phyloP scores from a whole-genome alignment of 2,329 filamentous ascomycete genomes.

The Colletotrichum abscissum region DNA sequence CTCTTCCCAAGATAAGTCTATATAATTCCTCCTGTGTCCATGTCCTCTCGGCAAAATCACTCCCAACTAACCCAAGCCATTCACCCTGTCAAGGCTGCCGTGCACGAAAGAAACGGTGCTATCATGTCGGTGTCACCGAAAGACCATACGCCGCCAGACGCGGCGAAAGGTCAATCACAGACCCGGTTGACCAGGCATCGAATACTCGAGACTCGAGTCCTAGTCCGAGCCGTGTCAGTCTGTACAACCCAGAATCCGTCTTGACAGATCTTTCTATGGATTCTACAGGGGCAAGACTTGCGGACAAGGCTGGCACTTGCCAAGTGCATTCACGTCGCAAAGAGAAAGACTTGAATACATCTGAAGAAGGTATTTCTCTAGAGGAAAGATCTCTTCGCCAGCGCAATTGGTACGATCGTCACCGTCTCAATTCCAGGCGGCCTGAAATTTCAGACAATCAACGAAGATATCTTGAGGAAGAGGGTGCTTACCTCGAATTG shows the following conservation, averaged over 20 bases:
- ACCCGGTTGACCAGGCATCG: neutral
- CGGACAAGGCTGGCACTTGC: neutral
- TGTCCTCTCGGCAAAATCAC: too few relatives aligned
- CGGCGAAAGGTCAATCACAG: neutral
- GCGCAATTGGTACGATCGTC: slow-evolving; percentile 34
- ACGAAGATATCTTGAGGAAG: slow-evolving; percentile 34
- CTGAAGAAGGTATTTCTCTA: neutral
- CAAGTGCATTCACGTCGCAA: neutral
- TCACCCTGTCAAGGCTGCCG: slow-evolving; percentile 37
- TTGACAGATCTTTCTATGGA: slow-evolving; percentile 31
- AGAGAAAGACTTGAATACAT: neutral
- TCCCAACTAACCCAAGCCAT: neutral
- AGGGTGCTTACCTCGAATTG: slow-evolving; percentile 31
- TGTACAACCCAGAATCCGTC: slow-evolving; percentile 38
- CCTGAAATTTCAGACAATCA: slow-evolving; percentile 25
- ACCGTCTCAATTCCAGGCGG: slow-evolving; percentile 8
- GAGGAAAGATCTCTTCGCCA: slow-evolving; percentile 14
- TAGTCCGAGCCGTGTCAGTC: slow-evolving; percentile 30
- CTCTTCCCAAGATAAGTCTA: slow-evolving; percentile 1
- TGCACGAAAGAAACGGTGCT: slow-evolving; percentile 37
- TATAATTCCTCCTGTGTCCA: too few relatives aligned
- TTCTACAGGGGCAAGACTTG: neutral
- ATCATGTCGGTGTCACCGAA: slow-evolving; percentile 19
- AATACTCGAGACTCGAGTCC: slow-evolving; percentile 24
- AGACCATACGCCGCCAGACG: neutral